Percentiles rank a stretch among this genome's conserved stretches.
phyloP scores from a whole-genome alignment of 148 eudicot genomes.

The Linanthus parryae region DNA sequence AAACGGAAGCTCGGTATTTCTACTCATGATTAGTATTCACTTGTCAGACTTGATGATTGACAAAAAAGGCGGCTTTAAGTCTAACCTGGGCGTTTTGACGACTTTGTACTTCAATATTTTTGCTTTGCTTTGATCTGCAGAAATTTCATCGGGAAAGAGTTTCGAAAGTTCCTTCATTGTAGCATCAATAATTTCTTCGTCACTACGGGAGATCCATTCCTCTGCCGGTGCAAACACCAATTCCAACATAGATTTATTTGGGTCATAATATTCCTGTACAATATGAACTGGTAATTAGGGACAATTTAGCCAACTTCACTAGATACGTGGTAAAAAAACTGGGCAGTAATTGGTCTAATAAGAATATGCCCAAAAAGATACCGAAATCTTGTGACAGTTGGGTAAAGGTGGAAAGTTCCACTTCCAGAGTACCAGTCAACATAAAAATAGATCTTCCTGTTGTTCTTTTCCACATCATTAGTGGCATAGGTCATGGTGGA shows the following conservation, averaged over 20 bases:
- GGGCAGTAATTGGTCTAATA: too few relatives aligned
- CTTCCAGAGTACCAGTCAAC: too few relatives aligned
- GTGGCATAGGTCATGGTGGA: too few relatives aligned
- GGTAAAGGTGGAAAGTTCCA: too few relatives aligned
- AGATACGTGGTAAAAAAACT: neutral
- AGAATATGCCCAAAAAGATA: too few relatives aligned
- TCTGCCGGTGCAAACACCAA: slow-evolving; percentile 99
- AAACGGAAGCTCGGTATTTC: too few relatives aligned
- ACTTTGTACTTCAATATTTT: slow-evolving; percentile 90
- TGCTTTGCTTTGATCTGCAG: slow-evolving; percentile 97
- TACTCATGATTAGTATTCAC: neutral
- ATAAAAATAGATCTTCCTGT: too few relatives aligned
- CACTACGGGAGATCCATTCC: slow-evolving; percentile 83
- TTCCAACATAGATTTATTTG: slow-evolving; percentile 88
- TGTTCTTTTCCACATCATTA: too few relatives aligned
- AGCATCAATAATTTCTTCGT: slow-evolving; percentile 81
- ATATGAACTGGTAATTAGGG: slow-evolving; percentile 4
- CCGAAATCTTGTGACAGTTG: too few relatives aligned
- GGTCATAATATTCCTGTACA: slow-evolving; percentile 83
- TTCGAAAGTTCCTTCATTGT: slow-evolving; percentile 95
- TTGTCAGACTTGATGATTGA: neutral
- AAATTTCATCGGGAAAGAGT: slow-evolving; percentile 92
- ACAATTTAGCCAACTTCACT: neutral
- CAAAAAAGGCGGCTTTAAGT: slow-evolving; percentile 5
- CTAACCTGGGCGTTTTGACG: slow-evolving; percentile 95